Evolutionary conservation across 371 early-diverging fungal species (phyloP), one percentile per base, ranked within the genome.

Genomic region (Mortierella sp.): DNA sequence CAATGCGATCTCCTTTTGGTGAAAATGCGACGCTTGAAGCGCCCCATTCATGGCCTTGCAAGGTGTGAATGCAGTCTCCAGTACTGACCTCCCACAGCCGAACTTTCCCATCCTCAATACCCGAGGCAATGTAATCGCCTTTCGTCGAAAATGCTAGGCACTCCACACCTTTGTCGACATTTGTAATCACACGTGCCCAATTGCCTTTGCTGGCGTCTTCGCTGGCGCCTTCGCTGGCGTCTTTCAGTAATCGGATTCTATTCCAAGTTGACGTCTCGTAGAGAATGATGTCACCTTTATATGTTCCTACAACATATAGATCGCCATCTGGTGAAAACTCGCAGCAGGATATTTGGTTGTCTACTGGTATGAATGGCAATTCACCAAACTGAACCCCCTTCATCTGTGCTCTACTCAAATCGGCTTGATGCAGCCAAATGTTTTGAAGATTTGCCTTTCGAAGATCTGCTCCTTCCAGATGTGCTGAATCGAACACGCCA

Each of bases 321-420:
- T 43, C 39, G 9, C 57, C 66, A 57, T 57, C 57, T 26, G 58
- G 57, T 20, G 58, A 66, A 43, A 57, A 66, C 5, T 39, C 55
- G 16, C 66, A 55, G 5, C 45, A 5, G 24, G 37, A 39, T 64
- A 64, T 35, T 35, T 35, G n/a, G n/a, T 35, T 8, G 6, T 35
- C 35, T 35, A 5, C 35, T 35, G 35, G 35, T 35, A 35, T 35
- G 35, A 35, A 35, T 35, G 35, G 35, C 3, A 35, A 8, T 8
- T 35, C 35, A 35, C 35, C 35, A 35, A 35, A 35, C 35, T 35
- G 35, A 35, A 35, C 35, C 35, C 35, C 35, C 35, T 35, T 35
- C 35, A 35, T 35, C 35, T 35, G 35, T 35, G 6, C 35, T 8
- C 35, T 8, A 3, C 35, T 35, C 6, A 35, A 35, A 35, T 35